phyloP scores from a whole-genome alignment of 169 alveolate species.

The Cryptosporidium bovis region DNA sequence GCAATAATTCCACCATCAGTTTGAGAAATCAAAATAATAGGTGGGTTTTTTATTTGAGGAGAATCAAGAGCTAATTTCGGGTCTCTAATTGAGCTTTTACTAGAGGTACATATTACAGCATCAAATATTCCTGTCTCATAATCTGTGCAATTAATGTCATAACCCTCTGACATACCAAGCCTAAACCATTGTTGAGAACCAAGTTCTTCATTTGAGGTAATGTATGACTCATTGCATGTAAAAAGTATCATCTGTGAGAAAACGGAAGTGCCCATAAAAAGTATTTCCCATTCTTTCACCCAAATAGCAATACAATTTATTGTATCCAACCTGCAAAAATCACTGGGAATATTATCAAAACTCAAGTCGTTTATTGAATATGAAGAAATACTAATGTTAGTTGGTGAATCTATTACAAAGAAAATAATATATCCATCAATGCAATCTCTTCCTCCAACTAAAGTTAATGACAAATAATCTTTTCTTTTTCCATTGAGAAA shows the following conservation, averaged over 20 bases:
- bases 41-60: constrained; percentile 23
- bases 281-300: constrained; percentile 62
- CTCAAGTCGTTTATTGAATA: constrained; percentile 64
- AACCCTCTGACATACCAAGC: constrained; percentile 72
- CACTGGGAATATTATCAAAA: constrained; percentile 26
- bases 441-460: constrained; percentile 22
- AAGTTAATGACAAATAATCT: constrained; percentile 3
- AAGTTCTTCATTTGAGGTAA: neutral
- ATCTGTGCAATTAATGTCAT: constrained; percentile 52
- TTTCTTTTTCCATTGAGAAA: constrained; percentile 5
- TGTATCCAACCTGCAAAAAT: neutral
- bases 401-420: neutral
- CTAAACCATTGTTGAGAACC: constrained; percentile 23
- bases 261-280: constrained; percentile 35
- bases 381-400: neutral
- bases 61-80: constrained; percentile 39
- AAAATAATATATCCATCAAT: constrained; percentile 53
- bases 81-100: constrained; percentile 23
- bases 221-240: neutral
- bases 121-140: constrained; percentile 55
- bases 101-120: constrained; percentile 19
- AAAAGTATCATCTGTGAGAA: constrained; percentile 63
- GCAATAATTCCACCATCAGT: constrained; percentile 37
- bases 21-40: constrained; percentile 32
- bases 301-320: constrained; percentile 46